Conservation (phyloP, 179 eudicot genomes). For the Spinacia oleracea region DNA sequence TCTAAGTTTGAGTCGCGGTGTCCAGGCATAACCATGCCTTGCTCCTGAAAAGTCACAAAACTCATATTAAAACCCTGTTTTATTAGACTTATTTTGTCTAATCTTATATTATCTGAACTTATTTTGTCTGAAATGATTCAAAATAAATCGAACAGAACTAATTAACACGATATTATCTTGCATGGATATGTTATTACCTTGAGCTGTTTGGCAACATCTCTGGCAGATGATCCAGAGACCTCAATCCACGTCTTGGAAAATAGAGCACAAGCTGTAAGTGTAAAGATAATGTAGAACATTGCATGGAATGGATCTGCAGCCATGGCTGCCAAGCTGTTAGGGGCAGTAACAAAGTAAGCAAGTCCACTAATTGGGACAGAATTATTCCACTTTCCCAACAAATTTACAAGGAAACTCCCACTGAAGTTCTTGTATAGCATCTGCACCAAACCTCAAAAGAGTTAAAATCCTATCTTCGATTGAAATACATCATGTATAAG, state of each 20-base stretch:
- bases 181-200: too few species aligned
- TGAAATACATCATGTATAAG: background rate
- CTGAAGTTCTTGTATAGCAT: slow-evolving; percentile 67
- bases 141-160: too few species aligned
- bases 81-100: too few species aligned
- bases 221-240: slow-evolving; percentile 85
- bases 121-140: too few species aligned
- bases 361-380: slow-evolving; percentile 83
- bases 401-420: slow-evolving; percentile 66
- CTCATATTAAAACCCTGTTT: background rate
- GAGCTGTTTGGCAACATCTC: slow-evolving; percentile 82
- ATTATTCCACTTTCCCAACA: slow-evolving; percentile 87
- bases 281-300: slow-evolving; percentile 63
- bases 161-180: too few species aligned
- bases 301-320: slow-evolving; percentile 91
- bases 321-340: slow-evolving; percentile 78
- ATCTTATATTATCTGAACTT: too few species aligned
- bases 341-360: slow-evolving; percentile 82
- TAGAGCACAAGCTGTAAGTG: slow-evolving; percentile 78
- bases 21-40: slow-evolving; percentile 92
- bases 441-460: slow-evolving; percentile 34
- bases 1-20: slow-evolving; percentile 72
- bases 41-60: slow-evolving; percentile 47
- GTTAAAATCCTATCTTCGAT: background rate
- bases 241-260: slow-evolving; percentile 88